phyloP scores from a whole-genome alignment of 176 grass and related monocot species.

The Carex myosuroides region DNA sequence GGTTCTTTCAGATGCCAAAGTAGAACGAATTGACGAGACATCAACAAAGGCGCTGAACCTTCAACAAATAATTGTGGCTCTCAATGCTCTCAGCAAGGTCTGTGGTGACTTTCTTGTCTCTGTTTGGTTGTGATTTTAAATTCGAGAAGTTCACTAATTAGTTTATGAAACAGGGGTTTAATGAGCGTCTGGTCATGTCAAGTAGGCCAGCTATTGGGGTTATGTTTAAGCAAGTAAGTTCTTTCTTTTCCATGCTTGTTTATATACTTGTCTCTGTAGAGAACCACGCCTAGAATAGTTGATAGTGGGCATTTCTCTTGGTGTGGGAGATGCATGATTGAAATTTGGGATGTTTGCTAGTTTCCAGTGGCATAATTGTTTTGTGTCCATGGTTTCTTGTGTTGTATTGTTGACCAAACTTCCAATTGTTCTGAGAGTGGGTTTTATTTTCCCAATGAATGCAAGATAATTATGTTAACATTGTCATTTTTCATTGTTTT shows the following conservation, averaged over 20 bases:
- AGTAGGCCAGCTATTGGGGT: slow-evolving; percentile 65
- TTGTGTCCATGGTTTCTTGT: background rate
- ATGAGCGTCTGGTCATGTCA: slow-evolving; percentile 71
- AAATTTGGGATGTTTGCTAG: background rate
- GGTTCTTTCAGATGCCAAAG: slow-evolving; percentile 66
- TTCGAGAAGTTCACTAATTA: slow-evolving; percentile 8
- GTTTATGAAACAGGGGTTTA: slow-evolving; percentile 64
- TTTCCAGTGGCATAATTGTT: background rate
- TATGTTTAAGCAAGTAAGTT: slow-evolving; percentile 88
- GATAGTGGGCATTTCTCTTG: background rate
- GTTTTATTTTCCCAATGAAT: background rate
- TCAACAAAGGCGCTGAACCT: slow-evolving; percentile 38
- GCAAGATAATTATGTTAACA: background rate
- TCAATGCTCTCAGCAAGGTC: slow-evolving; percentile 96
- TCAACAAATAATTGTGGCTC: slow-evolving; percentile 85
- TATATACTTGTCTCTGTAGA: background rate
- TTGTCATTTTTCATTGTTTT: slow-evolving; percentile 12
- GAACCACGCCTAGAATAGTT: background rate
- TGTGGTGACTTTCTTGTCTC: background rate
- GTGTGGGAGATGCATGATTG: background rate
- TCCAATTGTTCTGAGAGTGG: background rate
- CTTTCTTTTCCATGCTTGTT: background rate
- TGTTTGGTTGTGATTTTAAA: slow-evolving; percentile 18
- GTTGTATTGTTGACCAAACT: background rate
- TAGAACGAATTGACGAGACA: slow-evolving; percentile 53